Percentiles rank a stretch among this genome's conserved stretches.
Conservation (phyloP, 257 asterid species). For the Solanum pimpinellifolium region DNA sequence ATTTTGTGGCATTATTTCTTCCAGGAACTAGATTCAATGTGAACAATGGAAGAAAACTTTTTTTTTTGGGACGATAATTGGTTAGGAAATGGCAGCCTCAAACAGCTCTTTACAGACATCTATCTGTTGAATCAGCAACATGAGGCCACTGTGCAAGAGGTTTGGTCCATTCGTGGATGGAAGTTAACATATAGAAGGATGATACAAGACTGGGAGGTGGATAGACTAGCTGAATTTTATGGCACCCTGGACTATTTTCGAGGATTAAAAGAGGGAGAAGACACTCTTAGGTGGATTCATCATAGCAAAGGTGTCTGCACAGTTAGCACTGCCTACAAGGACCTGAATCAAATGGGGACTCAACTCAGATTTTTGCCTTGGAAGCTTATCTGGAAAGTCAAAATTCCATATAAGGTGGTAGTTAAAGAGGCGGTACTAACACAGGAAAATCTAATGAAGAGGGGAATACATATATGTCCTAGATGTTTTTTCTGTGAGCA, state of each 20-base stretch:
- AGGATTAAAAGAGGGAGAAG: not conserved
- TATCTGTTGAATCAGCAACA: not conserved
- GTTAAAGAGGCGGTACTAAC: not conserved
- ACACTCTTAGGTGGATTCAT: not conserved
- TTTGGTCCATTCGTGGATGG: not conserved
- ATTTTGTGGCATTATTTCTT: not conserved
- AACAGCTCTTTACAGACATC: not conserved
- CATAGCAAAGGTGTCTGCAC: not conserved
- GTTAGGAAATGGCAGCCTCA: too few relatives aligned
- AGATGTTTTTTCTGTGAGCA: too few relatives aligned
- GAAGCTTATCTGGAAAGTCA: not conserved
- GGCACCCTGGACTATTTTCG: not conserved
- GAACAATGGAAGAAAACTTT: too few relatives aligned
- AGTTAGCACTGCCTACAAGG: not conserved
- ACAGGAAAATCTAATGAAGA: not conserved
- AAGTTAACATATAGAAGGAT: not conserved
- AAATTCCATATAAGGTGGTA: not conserved
- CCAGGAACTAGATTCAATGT: too few relatives aligned
- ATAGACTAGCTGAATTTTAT: not conserved
- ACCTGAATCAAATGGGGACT: not conserved
- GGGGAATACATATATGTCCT: too few relatives aligned
- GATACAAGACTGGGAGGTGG: not conserved
- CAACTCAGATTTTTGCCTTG: not conserved
- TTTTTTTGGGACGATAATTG: too few relatives aligned
- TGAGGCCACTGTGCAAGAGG: not conserved